Percentiles rank a stretch among this genome's conserved stretches.
Evolutionary conservation across 345 rosid species (phyloP).

Genomic region (Cardamine occulta): DNA sequence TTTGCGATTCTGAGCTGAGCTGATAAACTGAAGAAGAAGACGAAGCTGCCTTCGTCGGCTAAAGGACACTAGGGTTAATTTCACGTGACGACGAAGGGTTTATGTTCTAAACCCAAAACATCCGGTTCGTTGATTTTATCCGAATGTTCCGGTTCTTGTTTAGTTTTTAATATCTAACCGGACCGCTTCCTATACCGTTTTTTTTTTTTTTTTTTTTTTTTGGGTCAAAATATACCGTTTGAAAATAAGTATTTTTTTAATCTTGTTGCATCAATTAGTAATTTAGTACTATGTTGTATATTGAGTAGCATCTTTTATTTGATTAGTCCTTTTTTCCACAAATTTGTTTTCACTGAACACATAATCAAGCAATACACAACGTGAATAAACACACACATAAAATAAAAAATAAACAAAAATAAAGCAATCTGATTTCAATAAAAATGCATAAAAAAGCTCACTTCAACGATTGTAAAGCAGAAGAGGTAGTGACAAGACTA

Average conservation of each 20-base stretch:
- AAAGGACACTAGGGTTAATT: conserved; percentile 20
- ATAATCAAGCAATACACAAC: conserved; percentile 34
- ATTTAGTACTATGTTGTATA: neutral
- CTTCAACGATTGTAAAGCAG: conserved; percentile 64
- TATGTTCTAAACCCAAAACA: neutral
- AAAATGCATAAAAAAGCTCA: conserved; percentile 22
- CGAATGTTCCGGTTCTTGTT: neutral
- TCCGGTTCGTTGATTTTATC: conserved; percentile 14
- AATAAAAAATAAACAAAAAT: conserved; percentile 17
- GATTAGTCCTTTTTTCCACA: neutral
- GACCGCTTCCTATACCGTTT: too few relatives aligned
- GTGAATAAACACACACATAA: conserved; percentile 17
- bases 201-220: too few relatives aligned
- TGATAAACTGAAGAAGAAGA: neutral
- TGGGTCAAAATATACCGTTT: too few relatives aligned
- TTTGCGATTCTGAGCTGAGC: neutral
- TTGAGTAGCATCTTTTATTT: neutral
- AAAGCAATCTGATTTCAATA: conserved; percentile 24
- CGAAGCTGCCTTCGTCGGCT: conserved; percentile 7
- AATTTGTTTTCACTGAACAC: conserved; percentile 22
- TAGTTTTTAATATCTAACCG: too few relatives aligned
- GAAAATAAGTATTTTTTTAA: neutral
- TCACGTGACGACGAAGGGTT: neutral
- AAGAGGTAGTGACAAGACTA: conserved; percentile 88
- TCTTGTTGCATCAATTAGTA: neutral